Percentiles rank a stretch among this genome's conserved stretches.
These are phyloP conservation scores for Quercus lobata DNA, from an alignment of 331 rosid genomes.

Conservation along the genomic window DNA sequence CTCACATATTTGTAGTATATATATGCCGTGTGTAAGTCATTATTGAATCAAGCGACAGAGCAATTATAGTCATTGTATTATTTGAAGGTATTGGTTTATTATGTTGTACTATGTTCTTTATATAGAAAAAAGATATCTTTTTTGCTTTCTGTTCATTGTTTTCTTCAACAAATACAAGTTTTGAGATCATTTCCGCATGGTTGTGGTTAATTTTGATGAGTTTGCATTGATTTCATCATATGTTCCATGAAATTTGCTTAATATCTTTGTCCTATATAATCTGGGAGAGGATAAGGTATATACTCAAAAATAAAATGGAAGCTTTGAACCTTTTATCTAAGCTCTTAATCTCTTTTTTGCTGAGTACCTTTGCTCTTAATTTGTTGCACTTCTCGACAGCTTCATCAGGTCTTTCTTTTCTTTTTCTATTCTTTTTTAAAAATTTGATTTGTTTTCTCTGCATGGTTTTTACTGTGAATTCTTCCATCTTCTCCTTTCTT, in stretches of 20 bases:
- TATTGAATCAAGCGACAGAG: constrained; percentile 5
- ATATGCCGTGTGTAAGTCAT: constrained; percentile 2
- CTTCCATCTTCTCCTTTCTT: neutral
- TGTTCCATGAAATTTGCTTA: neutral
- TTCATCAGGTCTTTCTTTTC: constrained; percentile 4
- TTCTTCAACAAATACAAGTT: neutral
- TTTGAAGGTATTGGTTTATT: constrained; percentile 10
- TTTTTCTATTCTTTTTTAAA: neutral
- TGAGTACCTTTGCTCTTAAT: neutral
- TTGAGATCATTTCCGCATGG: constrained; percentile 1
- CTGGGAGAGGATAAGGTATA: neutral
- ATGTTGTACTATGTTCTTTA: neutral
- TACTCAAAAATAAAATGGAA: neutral
- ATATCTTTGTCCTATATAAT: neutral
- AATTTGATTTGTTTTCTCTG: constrained; percentile 9
- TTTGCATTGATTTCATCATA: constrained; percentile 18
- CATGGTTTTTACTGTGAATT: neutral
- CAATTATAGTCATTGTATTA: neutral
- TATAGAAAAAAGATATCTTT: neutral
- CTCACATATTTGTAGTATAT: constrained; percentile 6
- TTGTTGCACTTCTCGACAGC: neutral
- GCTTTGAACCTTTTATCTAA: neutral
- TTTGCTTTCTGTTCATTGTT: neutral
- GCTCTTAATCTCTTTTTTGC: neutral
- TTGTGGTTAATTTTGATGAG: constrained; percentile 11